phyloP scores from a whole-genome alignment of 371 early-diverging fungal genomes.

The Thermomucor indicae-seudaticae region DNA sequence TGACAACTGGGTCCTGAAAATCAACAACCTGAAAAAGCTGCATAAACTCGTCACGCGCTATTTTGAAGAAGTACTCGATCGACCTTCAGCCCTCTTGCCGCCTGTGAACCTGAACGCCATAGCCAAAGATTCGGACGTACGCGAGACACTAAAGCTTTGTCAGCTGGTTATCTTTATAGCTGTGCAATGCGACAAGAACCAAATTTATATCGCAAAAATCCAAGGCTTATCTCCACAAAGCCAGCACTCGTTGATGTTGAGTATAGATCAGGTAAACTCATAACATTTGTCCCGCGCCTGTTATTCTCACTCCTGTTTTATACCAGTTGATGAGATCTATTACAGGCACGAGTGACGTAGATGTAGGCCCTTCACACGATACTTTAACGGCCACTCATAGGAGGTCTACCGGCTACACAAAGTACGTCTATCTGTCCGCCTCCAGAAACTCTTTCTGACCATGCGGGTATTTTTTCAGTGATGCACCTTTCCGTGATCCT shows the following conservation, averaged over 20 bases:
- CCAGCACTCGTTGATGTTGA: constrained; percentile 84
- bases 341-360: neutral
- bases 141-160: constrained; percentile 76
- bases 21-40: constrained; percentile 87
- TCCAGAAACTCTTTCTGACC: too few relatives aligned
- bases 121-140: constrained; percentile 70
- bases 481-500: constrained; percentile 9
- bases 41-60: constrained; percentile 78
- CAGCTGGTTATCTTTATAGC: constrained; percentile 79
- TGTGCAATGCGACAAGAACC: constrained; percentile 78
- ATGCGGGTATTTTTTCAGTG: too few relatives aligned
- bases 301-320: too few relatives aligned
- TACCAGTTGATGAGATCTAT: neutral
- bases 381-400: too few relatives aligned
- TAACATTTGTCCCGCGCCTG: neutral
- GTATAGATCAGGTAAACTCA: constrained; percentile 69
- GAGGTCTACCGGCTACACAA: too few relatives aligned
- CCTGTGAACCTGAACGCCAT: constrained; percentile 75
- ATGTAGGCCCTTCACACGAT: too few relatives aligned
- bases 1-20: constrained; percentile 91
- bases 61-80: constrained; percentile 79
- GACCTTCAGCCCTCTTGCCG: constrained; percentile 41
- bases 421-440: too few relatives aligned
- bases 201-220: constrained; percentile 76
- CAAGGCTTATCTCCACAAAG: constrained; percentile 61